Evolutionary conservation across 768 basidiomycete species (phyloP).

Genomic region (Boletus eberwhitei): DNA sequence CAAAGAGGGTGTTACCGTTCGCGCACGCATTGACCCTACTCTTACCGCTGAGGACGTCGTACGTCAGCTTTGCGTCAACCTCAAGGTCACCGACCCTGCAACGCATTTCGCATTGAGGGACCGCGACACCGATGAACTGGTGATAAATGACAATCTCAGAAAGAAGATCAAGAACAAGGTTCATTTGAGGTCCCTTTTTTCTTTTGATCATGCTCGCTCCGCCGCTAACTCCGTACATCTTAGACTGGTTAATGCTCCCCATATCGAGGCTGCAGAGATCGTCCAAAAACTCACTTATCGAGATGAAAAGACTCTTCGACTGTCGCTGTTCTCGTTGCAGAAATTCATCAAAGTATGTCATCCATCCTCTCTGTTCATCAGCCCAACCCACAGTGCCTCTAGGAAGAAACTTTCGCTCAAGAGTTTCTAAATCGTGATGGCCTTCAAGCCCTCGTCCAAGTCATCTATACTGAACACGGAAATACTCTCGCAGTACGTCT

Average conservation of each 20-base stretch:
- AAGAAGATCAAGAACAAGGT: slow-evolving; percentile 77
- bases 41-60: slow-evolving; percentile 83
- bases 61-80: slow-evolving; percentile 74
- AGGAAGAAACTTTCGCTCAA: slow-evolving; percentile 83
- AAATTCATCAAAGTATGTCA: slow-evolving; percentile 68
- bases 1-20: slow-evolving; percentile 68
- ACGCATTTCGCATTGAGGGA: slow-evolving; percentile 76
- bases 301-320: slow-evolving; percentile 58
- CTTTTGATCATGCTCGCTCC: neutral
- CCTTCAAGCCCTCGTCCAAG: slow-evolving; percentile 62
- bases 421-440: slow-evolving; percentile 78
- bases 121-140: slow-evolving; percentile 69
- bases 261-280: slow-evolving; percentile 74
- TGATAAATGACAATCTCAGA: slow-evolving; percentile 84
- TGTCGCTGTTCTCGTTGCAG: slow-evolving; percentile 75
- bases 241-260: slow-evolving; percentile 78
- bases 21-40: slow-evolving; percentile 81
- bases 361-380: neutral
- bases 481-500: slow-evolving; percentile 78
- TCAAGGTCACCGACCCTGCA: slow-evolving; percentile 74
- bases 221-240: neutral
- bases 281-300: slow-evolving; percentile 61
- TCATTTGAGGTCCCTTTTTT: slow-evolving; percentile 63
- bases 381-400: neutral
- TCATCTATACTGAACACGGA: slow-evolving; percentile 65